Evolutionary conservation across 208 protist species (phyloP), one percentile per base, ranked within the genome.

Genomic region (Wallacemonas sp.): DNA sequence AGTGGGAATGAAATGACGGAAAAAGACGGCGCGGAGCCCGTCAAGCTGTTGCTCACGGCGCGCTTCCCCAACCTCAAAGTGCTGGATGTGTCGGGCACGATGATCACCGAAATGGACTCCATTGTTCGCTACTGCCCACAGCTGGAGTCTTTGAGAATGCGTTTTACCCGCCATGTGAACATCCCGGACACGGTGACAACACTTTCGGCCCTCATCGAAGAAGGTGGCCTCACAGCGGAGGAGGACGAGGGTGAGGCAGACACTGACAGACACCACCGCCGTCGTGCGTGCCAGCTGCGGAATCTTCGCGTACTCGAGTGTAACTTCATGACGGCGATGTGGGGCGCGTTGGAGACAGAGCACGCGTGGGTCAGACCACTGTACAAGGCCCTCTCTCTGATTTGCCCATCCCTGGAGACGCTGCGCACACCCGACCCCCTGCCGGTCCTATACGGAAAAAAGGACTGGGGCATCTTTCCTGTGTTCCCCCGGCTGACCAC

Each of bases 41-140:
- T 7, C 14, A 41, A 41, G 10, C 36, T 7, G 14, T 16, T 14
- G 7, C 14, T 41, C 14, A 14, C 22, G n/a, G 26, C 52, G 20
- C 52, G 52, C 3, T 59, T 59, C 31, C 52, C 52, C 29, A 36
- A 59, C 20, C 52, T 59, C 12, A 59, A 59, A 28, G 52, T 59
- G 26, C 26, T 59, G n/a, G 20, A 59, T 23, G 31, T 59, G 4
- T 12, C 16, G 3, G 10, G n/a, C 18, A 41, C 52, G 20, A 2
- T 23, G 12, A 59, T 59, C 32, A 59, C 52, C 12, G 52, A 59
- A 12, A 22, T 59, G n/a, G 32, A 22, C 12, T 42, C 52, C 18
- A 41, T 41, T 18, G 31, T 59, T 8, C 52, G 52, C 31, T 59
- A 59, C 32, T 59, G 52, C 31, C 52, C 52, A 20, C 11, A 12